Evolutionary conservation across 2,329 filamentous ascomycete genomes (phyloP).

Genomic region (Aplosporella prunicola): DNA sequence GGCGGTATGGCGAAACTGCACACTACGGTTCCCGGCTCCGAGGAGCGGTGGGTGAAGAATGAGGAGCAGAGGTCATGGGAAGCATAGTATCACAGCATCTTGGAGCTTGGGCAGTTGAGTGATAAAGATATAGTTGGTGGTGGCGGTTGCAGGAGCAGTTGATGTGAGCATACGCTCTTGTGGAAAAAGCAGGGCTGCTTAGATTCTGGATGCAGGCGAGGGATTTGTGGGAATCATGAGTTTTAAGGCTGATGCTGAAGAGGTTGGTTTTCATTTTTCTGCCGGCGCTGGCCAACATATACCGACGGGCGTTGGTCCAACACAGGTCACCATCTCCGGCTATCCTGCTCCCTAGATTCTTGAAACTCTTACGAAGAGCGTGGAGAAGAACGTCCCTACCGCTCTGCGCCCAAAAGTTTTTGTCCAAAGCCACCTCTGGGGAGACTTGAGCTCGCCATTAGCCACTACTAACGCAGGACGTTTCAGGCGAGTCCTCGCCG

Average conservation of each 20-base stretch:
- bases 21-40: too few relatives aligned
- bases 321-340: constrained; percentile 52
- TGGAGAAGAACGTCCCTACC: constrained; percentile 41
- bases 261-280: constrained; percentile 22
- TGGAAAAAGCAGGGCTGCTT: constrained; percentile 11
- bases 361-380: constrained; percentile 49
- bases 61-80: constrained; percentile 31
- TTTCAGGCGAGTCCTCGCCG: constrained; percentile 57
- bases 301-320: constrained; percentile 34
- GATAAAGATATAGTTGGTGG: constrained; percentile 23
- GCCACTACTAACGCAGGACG: constrained; percentile 25
- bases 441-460: constrained; percentile 39
- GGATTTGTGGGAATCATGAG: constrained; percentile 40
- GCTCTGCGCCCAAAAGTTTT: constrained; percentile 28
- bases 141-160: constrained; percentile 21
- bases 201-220: constrained; percentile 25
- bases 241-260: constrained; percentile 34
- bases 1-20: too few relatives aligned
- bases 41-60: constrained; percentile 24
- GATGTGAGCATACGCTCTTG: constrained; percentile 26
- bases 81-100: constrained; percentile 42
- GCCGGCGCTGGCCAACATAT: neutral
- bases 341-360: constrained; percentile 56
- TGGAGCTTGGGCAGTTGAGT: constrained; percentile 61
- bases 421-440: constrained; percentile 58